Evolutionary conservation across 2,329 filamentous ascomycete genomes (phyloP).

Genomic region (Colletotrichum echinochloae): DNA sequence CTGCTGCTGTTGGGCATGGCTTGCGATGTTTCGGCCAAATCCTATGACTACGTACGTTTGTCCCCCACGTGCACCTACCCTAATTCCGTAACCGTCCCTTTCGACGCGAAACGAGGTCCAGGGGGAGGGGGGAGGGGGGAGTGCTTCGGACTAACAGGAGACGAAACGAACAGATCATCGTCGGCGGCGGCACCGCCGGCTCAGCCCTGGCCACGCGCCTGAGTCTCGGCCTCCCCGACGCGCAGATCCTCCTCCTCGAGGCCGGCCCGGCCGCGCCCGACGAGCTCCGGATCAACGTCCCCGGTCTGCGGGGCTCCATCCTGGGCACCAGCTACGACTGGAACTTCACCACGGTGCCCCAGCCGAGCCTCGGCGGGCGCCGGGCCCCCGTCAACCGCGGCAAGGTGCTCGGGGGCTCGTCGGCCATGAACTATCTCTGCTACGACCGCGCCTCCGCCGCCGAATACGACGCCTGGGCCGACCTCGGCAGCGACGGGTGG

Average conservation of each 20-base stretch:
- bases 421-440: slow-evolving; percentile 58
- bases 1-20: slow-evolving; percentile 18
- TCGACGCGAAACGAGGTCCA: background rate
- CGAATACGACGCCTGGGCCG: slow-evolving; percentile 54
- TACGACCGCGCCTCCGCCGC: slow-evolving; percentile 52
- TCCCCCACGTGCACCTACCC: background rate
- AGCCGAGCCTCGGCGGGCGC: slow-evolving; percentile 54
- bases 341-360: slow-evolving; percentile 58
- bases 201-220: slow-evolving; percentile 44
- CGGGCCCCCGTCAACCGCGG: slow-evolving; percentile 58
- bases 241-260: slow-evolving; percentile 48
- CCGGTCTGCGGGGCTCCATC: slow-evolving; percentile 47
- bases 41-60: slow-evolving; percentile 45
- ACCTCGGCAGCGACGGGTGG: slow-evolving; percentile 52
- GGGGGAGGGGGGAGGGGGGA: background rate
- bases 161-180: slow-evolving; percentile 9
- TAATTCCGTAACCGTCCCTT: background rate
- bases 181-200: slow-evolving; percentile 25
- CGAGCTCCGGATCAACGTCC: slow-evolving; percentile 49
- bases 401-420: slow-evolving; percentile 62
- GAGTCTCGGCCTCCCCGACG: slow-evolving; percentile 47
- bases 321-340: slow-evolving; percentile 51
- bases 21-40: slow-evolving; percentile 14
- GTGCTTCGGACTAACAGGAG: background rate
- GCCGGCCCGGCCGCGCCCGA: slow-evolving; percentile 47